These are phyloP conservation scores for Candida sp. DNA, from an alignment of 1,139 yeast species.

Conservation along the genomic window DNA sequence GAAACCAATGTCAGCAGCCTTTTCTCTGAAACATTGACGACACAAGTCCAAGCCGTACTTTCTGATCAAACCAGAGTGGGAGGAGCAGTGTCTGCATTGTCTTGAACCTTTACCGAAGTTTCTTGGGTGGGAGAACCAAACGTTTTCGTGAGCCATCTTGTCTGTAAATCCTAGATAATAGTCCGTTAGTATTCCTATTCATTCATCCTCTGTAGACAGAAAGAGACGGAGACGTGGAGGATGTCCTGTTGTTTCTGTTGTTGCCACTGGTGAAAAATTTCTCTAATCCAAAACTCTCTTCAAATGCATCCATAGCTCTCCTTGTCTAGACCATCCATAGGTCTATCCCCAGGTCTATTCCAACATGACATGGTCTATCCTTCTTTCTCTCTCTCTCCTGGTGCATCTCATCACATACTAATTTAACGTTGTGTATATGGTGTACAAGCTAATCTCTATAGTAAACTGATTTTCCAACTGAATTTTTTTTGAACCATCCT, in stretches of 20 bases:
- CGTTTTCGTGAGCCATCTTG: constrained; percentile 99
- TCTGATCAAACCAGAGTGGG: constrained; percentile 99
- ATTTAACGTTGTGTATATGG: constrained; percentile 9
- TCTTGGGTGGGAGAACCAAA: constrained; percentile 99
- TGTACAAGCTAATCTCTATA: neutral
- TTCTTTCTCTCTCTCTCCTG: neutral
- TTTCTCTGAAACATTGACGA: constrained; percentile 99
- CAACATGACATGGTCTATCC: neutral
- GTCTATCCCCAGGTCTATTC: neutral
- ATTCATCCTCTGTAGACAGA: neutral
- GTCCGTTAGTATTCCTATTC: constrained; percentile 26
- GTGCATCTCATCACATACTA: constrained; percentile 3
- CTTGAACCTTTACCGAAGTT: constrained; percentile 99
- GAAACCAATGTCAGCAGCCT: constrained; percentile 99
- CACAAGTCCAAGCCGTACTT: constrained; percentile 99
- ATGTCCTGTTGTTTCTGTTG: neutral
- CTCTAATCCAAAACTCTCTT: neutral
- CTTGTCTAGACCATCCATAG: neutral
- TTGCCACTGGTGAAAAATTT: neutral
- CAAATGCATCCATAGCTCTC: neutral
- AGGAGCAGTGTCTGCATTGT: constrained; percentile 99
- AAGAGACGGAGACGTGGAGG: neutral
- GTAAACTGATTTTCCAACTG: constrained; percentile 1
- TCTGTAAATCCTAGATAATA: constrained; percentile 17
- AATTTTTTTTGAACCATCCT: constrained; percentile 1